Base-by-base conservation (phyloP, 1,284 basidiomycete species). In the Papiliotrema flavescens region DNA sequence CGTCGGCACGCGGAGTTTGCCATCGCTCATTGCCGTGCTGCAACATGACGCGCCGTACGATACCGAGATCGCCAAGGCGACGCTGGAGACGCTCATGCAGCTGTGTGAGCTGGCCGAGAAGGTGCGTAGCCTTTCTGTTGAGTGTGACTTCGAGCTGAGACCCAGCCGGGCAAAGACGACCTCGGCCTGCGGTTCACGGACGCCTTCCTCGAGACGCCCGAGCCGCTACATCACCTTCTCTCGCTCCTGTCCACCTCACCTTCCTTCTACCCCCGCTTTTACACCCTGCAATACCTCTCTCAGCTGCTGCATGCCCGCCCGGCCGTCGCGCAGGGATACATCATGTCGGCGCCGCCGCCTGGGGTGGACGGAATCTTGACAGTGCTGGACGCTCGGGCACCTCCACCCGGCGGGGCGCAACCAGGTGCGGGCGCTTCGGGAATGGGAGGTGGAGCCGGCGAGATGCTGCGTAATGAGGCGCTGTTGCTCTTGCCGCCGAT, bases 11-110 rank as follows among this genome's bases (percentile, higher is more conserved):
- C 80, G 81, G 49, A 87, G 90, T 1, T 79, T 97, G 15, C 78
- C 82, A 5, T 86, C 89, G 1, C 82, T 96, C 5, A 74, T 95
- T 6, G 85, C 88, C 28, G 87, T 92, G 13, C 79, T 95, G 36
- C 81, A 86, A 62, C 88, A 88, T 60, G 93, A 96, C 69, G 88
- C 90, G 0, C 85, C 89, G 62, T 83, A 90, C 50, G 93, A 97
- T 71, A 80, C 85, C 9, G 93, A 96, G 66, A 90, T 89, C 55
- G 91, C 87, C 1, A 94, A 90, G 72, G 92, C 91, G 9, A 85
- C 88, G 8, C 78, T 97, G 63, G 93, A 96, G 77, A 94, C 91
- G 1, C 76, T 96, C 56, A 83, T 84, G 74, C 70, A 70, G 54
- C 59, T 76, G 52, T 73, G 70, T 46, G 75, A 77, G 48, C 66